phyloP scores from a whole-genome alignment of 1,139 yeast genomes.

The Scheffersomyces segobiensis region DNA sequence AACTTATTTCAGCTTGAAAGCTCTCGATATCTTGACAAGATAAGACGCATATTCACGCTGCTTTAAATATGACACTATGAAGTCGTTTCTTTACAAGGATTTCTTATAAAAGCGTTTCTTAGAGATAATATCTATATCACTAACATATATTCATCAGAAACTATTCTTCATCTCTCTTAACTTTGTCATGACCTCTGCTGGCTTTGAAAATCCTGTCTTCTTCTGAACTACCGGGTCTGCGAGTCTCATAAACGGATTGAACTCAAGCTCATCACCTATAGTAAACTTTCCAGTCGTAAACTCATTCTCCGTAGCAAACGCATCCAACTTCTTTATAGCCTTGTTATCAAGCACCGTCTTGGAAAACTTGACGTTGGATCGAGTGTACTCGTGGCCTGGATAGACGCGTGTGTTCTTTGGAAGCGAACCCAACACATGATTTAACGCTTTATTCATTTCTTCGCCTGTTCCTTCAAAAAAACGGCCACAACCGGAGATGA shows the following conservation, averaged over 20 bases:
- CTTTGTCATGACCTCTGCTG: conserved; percentile 60
- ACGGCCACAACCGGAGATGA: conserved; percentile 94
- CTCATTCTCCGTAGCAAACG: conserved; percentile 56
- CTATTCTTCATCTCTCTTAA: conserved; percentile 72
- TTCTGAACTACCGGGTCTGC: conserved; percentile 54
- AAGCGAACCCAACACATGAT: conserved; percentile 53
- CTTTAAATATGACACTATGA: no score
- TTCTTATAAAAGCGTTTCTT: neutral
- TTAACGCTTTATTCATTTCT: conserved; percentile 77
- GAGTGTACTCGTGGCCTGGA: conserved; percentile 97
- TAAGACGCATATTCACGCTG: no score
- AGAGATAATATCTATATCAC: neutral
- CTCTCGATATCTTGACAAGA: no score
- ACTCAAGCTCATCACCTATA: conserved; percentile 74
- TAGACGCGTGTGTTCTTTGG: conserved; percentile 74
- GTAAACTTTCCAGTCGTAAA: conserved; percentile 83
- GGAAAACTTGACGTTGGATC: conserved; percentile 76
- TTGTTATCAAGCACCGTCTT: conserved; percentile 56
- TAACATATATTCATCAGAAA: conserved; percentile 21
- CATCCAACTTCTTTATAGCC: conserved; percentile 56
- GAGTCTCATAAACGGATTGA: conserved; percentile 89
- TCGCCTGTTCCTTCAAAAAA: conserved; percentile 88
- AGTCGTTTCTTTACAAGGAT: neutral
- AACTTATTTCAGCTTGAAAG: neutral
- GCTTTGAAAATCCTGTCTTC: conserved; percentile 40